phyloP scores from a whole-genome alignment of 2,329 filamentous ascomycete species.

The Beauveria sp. region DNA sequence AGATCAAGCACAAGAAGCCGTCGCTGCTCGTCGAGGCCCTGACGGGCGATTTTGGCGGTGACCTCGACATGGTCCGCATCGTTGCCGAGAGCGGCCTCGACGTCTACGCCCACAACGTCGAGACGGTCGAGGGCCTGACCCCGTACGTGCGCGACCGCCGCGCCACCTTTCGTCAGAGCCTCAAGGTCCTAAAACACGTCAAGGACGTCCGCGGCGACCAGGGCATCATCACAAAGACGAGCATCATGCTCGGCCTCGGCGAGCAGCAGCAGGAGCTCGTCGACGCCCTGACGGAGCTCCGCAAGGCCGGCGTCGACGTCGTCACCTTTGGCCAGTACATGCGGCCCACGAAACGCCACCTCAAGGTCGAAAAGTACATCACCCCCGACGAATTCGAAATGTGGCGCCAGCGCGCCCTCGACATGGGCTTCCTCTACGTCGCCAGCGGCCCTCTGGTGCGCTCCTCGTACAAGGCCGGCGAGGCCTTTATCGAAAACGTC shows the following conservation, averaged over 20 bases:
- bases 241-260: constrained; percentile 90
- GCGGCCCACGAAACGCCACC: constrained; percentile 95
- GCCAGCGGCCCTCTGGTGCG: constrained; percentile 88
- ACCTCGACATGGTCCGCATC: constrained; percentile 77
- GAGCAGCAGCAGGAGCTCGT: constrained; percentile 84
- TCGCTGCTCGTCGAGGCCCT: constrained; percentile 73
- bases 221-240: constrained; percentile 93
- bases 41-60: constrained; percentile 80
- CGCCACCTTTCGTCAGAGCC: constrained; percentile 80
- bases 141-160: constrained; percentile 84
- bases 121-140: constrained; percentile 87
- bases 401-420: constrained; percentile 83
- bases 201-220: constrained; percentile 64
- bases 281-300: constrained; percentile 71
- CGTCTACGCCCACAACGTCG: constrained; percentile 95
- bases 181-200: constrained; percentile 71
- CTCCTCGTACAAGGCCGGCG: constrained; percentile 95
- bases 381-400: constrained; percentile 85
- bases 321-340: constrained; percentile 99
- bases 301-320: constrained; percentile 77
- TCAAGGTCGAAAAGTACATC: constrained; percentile 93
- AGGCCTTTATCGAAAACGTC: constrained; percentile 98
- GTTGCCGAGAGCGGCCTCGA: constrained; percentile 86
- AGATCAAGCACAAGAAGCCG: constrained; percentile 80
- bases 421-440: constrained; percentile 95